Evolutionary conservation across 176 grass and related monocot species (phyloP), one percentile per base, ranked within the genome.

Genomic region (Olyra latifolia): DNA sequence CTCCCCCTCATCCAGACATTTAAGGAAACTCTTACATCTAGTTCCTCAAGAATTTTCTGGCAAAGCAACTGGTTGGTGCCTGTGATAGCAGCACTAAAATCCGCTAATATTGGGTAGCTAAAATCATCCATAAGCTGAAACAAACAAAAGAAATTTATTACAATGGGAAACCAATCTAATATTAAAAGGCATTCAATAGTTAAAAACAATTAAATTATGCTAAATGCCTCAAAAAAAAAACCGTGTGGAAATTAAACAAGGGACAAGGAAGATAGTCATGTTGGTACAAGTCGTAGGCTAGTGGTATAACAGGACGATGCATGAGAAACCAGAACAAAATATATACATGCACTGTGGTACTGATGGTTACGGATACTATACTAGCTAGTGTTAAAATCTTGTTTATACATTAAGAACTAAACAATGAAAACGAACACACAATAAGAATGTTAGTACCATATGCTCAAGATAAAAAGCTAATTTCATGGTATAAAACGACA

Each of bases 361-460:
- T 32, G 69, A 71, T 71, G 6, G 15, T 30, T 48, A 52, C 8
- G 5, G 29, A 10, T 24, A 48, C 55, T 49, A 60, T 23, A 72
- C 0, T 48, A 4, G 16, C 55, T 62, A 6, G 42, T 62, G 8
- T 14, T 39, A 59, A 49, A 46, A 61, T 38, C 11, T 35, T 49
- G 20, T 81, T 48, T 62, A 38, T 23, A 62, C 8, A 19, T 72
- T 61, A 30, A 70, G 42, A 48, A 35, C 10, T 57, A 25, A 74
- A 75, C 8, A 40, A 44, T 83, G 72, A 66, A 57, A 83, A 76
- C 15, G 54, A 74, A 66, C 15, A 32, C 5, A 75, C 4, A 58
- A 25, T 39, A 27, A 46, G 62, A 56, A 20, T 56, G 35, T 2
- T 15, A 30, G 50, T 76, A 45, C 23, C 14, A 52, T 24, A 29